Conservation (phyloP, 2,329 filamentous ascomycete species). For the Parastagonospora nodorum region DNA sequence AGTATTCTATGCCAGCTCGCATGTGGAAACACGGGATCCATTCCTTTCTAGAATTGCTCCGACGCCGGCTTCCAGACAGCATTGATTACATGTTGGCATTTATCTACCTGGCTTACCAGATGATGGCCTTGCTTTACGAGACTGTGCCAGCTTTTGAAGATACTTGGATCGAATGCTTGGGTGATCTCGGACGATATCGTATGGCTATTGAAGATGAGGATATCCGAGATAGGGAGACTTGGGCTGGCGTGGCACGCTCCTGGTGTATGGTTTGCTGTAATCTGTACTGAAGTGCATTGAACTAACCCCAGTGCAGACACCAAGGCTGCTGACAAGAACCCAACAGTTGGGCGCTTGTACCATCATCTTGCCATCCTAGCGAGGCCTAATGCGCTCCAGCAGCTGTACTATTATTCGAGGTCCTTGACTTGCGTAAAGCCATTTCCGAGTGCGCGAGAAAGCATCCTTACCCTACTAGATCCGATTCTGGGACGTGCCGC, state of each 20-base stretch:
- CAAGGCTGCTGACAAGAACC: conserved; percentile 76
- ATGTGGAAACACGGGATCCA: conserved; percentile 97
- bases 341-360: conserved; percentile 77
- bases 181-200: conserved; percentile 80
- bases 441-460: conserved; percentile 71
- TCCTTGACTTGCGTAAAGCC: conserved; percentile 70
- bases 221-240: conserved; percentile 74
- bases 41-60: conserved; percentile 72
- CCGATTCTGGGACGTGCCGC: conserved; percentile 51
- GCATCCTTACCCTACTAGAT: conserved; percentile 70
- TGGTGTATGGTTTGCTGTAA: conserved; percentile 66
- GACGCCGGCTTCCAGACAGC: conserved; percentile 72
- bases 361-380: conserved; percentile 86
- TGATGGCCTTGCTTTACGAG: conserved; percentile 86
- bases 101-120: conserved; percentile 85
- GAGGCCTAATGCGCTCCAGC: conserved; percentile 69
- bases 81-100: conserved; percentile 90
- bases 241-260: conserved; percentile 77
- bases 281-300: too few relatives aligned
- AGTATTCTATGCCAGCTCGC: conserved; percentile 88
- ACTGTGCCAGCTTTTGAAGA: conserved; percentile 82
- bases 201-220: conserved; percentile 93
- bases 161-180: conserved; percentile 92
- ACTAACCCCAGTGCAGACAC: conserved; percentile 42
- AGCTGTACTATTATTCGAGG: conserved; percentile 74